Evolutionary conservation across 768 basidiomycete genomes (phyloP), one percentile per base, ranked within the genome.

Genomic region (Collybia mongolica): DNA sequence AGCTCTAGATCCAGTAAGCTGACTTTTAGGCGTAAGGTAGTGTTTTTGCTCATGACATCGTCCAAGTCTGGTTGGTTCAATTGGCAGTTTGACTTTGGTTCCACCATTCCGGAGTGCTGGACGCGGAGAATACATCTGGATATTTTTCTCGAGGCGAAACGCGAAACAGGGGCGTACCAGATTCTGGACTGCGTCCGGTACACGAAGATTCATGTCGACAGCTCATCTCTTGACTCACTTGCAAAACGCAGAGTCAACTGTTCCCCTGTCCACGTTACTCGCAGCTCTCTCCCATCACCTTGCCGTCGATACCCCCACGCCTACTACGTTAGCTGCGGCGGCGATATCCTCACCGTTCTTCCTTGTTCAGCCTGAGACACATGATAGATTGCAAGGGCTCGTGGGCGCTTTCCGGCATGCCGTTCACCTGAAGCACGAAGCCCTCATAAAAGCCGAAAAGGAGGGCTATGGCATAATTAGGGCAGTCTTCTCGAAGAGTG

Each of bases 271-370:
- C 19, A 79, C 79, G 0, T 67, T 85, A 28, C 77, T 82, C 55
- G 73, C 74, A 3, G 76, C 83, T 14, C 70, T 86, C 35, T 72
- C 84, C 6, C 79, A 86, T 57, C 81, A 84, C 52, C 76, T 88
- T 20, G 74, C 81, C 0, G 65, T 68, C 22, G 62, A 75, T 38
- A 65, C 67, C 4, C 79, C 78, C 1, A 68, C 75, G 6, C 81
- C 84, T 14, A 84, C 82, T 0, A 75, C 81, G 0, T 71, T 86
- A 9, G 72, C 81, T 1, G 84, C 81, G 32, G 72, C 77, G 15
- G 72, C 77, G 5, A 71, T 86, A 47, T 76, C 77, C 18, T 81
- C 82, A 12, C 76, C 81, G 2, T 72, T 80, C 46, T 86, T 81
- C 61, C 68, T 71, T 0, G 54, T 62, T 2, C 68, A 71, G 17